Conservation (phyloP, 768 basidiomycete species). For the Daedaleopsis sinensis region DNA sequence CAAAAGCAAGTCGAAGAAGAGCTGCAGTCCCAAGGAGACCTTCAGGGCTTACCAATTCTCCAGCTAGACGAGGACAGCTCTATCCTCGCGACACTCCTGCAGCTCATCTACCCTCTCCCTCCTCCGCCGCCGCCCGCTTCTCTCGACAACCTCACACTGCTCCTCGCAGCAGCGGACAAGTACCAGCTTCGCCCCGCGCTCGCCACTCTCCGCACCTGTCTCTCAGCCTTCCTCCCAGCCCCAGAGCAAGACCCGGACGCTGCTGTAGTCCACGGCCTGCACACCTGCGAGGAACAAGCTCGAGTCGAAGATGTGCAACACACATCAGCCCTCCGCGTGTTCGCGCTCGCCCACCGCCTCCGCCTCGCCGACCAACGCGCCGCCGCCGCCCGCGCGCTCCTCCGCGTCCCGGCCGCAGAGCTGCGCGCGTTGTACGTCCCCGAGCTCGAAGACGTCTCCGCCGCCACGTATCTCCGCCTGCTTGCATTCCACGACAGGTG, state of each 20-base stretch:
- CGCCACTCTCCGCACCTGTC: neutral
- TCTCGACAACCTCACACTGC: conserved; percentile 1
- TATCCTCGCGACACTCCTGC: conserved; percentile 26
- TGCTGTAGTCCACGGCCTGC: conserved; percentile 1
- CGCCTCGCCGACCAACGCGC: conserved; percentile 8
- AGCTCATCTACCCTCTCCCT: conserved; percentile 22
- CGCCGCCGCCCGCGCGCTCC: conserved; percentile 10
- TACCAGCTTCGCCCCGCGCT: conserved; percentile 7
- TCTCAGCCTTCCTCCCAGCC: conserved; percentile 1
- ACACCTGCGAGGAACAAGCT: neutral
- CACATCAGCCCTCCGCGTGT: conserved; percentile 12
- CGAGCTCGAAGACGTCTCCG: conserved; percentile 46
- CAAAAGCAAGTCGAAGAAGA: conserved; percentile 29
- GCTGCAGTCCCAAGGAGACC: neutral
- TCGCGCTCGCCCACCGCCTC: conserved; percentile 15
- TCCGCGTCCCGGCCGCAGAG: conserved; percentile 10
- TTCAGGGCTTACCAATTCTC: neutral
- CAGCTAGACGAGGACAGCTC: conserved; percentile 21
- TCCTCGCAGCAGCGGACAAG: conserved; percentile 13
- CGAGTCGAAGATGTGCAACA: no score
- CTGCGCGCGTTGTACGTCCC: conserved; percentile 28
- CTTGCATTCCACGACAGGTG: conserved; percentile 45
- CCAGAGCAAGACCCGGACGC: no score
- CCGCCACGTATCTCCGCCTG: conserved; percentile 43
- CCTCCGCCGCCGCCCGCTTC: neutral